Evolutionary conservation across 73 alveolate species (phyloP).

Genomic region (Paraurostyla sp.): DNA sequence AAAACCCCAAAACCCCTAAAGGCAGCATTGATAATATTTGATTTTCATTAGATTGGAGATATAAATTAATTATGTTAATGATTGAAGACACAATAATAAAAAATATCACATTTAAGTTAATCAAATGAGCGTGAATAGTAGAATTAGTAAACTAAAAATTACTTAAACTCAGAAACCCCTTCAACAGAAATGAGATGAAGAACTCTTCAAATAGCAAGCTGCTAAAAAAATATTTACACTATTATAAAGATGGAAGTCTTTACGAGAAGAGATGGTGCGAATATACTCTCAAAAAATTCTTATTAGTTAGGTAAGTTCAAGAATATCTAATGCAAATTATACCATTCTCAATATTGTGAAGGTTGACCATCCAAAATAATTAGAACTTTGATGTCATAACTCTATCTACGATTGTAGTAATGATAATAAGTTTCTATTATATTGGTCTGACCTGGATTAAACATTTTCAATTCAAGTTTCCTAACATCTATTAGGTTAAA

Average conservation of each 20-base stretch:
- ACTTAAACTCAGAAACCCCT: background rate
- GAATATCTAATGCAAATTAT: background rate
- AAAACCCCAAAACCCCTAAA: no score
- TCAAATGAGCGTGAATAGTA: slow-evolving; percentile 1
- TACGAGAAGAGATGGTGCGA: background rate
- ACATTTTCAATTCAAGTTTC: no score
- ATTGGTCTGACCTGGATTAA: no score
- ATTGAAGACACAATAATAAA: slow-evolving; percentile 16
- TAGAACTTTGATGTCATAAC: no score
- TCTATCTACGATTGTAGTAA: no score
- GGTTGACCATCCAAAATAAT: background rate
- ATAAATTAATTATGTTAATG: no score
- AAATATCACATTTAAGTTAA: background rate
- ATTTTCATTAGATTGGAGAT: no score
- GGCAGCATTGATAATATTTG: no score
- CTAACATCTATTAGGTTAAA: background rate
- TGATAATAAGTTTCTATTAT: no score
- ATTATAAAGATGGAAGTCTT: background rate
- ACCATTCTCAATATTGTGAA: background rate
- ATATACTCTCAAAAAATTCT: background rate
- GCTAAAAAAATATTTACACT: background rate
- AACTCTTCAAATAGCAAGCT: background rate
- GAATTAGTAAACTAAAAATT: slow-evolving; percentile 28
- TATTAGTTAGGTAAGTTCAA: background rate
- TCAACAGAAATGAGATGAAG: background rate